These are phyloP conservation scores for Vaccinium myrtillus DNA, from an alignment of 148 eudicot species.

Conservation along the genomic window DNA sequence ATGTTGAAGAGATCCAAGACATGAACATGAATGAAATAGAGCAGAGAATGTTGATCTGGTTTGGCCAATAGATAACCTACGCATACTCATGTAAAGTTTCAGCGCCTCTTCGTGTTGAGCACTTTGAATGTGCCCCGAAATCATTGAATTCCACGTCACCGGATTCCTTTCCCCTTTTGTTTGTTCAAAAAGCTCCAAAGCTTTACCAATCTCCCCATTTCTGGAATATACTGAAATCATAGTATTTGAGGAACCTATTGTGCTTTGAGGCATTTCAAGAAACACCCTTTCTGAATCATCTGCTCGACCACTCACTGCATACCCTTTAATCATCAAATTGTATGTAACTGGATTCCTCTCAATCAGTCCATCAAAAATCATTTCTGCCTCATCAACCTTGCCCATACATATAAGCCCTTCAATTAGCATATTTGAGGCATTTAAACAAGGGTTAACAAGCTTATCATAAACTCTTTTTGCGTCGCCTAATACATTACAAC, in stretches of 20 bases:
- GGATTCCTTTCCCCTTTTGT: constrained; percentile 35
- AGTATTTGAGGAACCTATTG: constrained; percentile 36
- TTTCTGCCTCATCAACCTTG: constrained; percentile 45
- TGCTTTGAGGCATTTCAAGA: constrained; percentile 33
- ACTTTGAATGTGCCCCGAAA: constrained; percentile 43
- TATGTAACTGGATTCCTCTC: constrained; percentile 36
- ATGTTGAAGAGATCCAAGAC: constrained; percentile 48
- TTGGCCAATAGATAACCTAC: constrained; percentile 32
- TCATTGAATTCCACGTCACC: constrained; percentile 59
- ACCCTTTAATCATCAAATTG: constrained; percentile 54
- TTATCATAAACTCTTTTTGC: constrained; percentile 32
- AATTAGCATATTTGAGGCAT: constrained; percentile 34
- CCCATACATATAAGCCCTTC: constrained; percentile 33
- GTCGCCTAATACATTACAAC: constrained; percentile 28
- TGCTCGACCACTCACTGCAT: constrained; percentile 34
- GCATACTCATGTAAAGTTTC: constrained; percentile 37
- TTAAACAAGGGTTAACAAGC: constrained; percentile 18
- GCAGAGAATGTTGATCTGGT: constrained; percentile 54
- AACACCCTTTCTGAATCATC: constrained; percentile 39
- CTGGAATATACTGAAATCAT: constrained; percentile 46
- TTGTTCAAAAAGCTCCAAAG: constrained; percentile 48
- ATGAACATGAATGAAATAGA: constrained; percentile 47
- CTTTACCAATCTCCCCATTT: constrained; percentile 41
- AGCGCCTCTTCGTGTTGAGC: constrained; percentile 49
- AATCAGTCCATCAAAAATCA: constrained; percentile 26